A percentile compares a stretch with the other conserved stretches of the same genome.
These are phyloP conservation scores for Venturia asperata DNA, from an alignment of 2,329 filamentous ascomycete species.

Conservation along the genomic window DNA sequence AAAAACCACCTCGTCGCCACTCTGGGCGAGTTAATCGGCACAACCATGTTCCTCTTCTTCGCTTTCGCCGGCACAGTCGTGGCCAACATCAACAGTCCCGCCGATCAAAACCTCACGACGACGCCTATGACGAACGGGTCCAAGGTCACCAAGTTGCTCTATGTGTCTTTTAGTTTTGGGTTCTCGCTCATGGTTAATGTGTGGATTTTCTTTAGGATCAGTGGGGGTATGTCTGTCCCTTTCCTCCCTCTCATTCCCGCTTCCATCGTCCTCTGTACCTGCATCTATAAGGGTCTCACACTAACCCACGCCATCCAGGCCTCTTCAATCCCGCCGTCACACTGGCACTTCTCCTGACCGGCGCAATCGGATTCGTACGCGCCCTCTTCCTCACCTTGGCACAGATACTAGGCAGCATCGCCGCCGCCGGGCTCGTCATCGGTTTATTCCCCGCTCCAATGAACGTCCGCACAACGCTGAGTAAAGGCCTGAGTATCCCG, in stretches of 20 bases:
- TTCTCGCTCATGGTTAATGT: constrained; percentile 35
- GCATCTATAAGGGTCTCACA: no score
- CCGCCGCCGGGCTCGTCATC: constrained; percentile 30
- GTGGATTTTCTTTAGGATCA: constrained; percentile 36
- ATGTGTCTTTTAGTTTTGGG: constrained; percentile 33
- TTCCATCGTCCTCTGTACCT: no score
- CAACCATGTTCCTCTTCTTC: constrained; percentile 35
- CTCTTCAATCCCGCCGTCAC: constrained; percentile 33
- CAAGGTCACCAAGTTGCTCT: constrained; percentile 29
- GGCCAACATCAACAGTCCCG: constrained; percentile 27
- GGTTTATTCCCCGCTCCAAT: constrained; percentile 32
- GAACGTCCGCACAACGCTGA: constrained; percentile 33
- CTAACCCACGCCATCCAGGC: constrained; percentile 28
- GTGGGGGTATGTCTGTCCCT: constrained; percentile 36
- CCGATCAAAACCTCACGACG: not conserved
- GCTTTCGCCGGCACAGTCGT: constrained; percentile 35
- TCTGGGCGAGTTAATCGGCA: constrained; percentile 34
- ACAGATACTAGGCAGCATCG: constrained; percentile 27
- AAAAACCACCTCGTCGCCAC: constrained; percentile 32
- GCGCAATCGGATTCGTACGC: constrained; percentile 15
- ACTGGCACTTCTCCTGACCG: constrained; percentile 18
- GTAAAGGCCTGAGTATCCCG: constrained; percentile 26
- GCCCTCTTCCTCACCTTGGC: constrained; percentile 18
- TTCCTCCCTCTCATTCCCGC: constrained; percentile 23
- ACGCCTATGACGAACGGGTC: constrained; percentile 21